phyloP scores from a whole-genome alignment of 2,329 filamentous ascomycete species.

The Intubia oerlemansii region DNA sequence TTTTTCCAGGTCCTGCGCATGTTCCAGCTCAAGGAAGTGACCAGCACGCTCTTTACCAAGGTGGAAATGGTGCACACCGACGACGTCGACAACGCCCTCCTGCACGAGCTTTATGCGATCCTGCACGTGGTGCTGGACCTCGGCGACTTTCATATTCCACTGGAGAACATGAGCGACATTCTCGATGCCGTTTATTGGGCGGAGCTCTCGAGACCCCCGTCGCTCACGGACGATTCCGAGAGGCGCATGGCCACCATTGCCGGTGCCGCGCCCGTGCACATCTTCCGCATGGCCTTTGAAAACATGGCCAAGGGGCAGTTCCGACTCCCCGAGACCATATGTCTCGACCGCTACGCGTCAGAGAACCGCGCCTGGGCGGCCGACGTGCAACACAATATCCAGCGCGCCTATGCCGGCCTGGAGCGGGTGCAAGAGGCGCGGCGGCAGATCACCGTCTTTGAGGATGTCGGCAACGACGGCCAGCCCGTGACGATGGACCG shows the following conservation, averaged over 20 bases:
- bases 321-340: constrained; percentile 9
- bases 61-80: not conserved
- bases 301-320: constrained; percentile 3
- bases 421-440: no score
- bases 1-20: constrained; percentile 21
- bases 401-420: no score
- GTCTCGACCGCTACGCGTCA: constrained; percentile 10
- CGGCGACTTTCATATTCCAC: no score
- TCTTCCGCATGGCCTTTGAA: constrained; percentile 9
- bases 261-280: constrained; percentile 6
- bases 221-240: no score
- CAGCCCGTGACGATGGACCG: constrained; percentile 4
- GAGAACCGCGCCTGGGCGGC: constrained; percentile 7
- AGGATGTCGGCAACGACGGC: no score
- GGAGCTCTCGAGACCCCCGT: no score
- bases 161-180: no score
- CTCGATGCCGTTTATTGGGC: no score
- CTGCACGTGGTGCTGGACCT: no score
- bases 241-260: constrained; percentile 4
- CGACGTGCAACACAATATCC: constrained; percentile 1
- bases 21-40: constrained; percentile 5
- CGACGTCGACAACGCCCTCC: not conserved
- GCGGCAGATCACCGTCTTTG: no score
- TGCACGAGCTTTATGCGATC: no score
- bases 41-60: constrained; percentile 1